Evolutionary conservation across 2,329 filamentous ascomycete genomes (phyloP).

Genomic region (Talaromyces sp.): DNA sequence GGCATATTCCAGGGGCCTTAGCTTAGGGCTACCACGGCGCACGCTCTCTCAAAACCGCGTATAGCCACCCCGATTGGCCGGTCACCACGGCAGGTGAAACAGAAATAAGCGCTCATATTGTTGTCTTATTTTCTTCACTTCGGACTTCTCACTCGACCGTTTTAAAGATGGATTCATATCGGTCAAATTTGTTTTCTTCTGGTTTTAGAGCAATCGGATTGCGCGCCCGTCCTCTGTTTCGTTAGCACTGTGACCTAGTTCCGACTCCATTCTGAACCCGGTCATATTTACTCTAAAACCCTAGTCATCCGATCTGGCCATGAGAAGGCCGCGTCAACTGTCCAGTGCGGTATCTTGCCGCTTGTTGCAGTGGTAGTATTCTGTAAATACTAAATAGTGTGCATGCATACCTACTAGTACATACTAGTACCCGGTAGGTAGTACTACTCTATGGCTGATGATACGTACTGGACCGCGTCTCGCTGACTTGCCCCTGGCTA

Average conservation of each 20-base stretch:
- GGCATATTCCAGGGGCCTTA: background rate
- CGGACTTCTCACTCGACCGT: background rate
- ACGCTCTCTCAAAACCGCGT: background rate
- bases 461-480: background rate
- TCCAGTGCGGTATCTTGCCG: background rate
- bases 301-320: constrained; percentile 5
- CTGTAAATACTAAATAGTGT: background rate
- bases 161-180: background rate
- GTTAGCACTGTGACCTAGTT: background rate
- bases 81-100: background rate
- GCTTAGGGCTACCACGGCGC: background rate
- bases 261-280: background rate
- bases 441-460: background rate
- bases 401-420: background rate
- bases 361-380: background rate
- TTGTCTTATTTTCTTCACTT: background rate
- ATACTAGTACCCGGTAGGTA: background rate
- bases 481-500: background rate
- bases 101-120: background rate
- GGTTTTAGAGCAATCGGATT: background rate
- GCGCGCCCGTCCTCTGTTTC: background rate
- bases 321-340: background rate
- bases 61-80: background rate
- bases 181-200: background rate
- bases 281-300: background rate